Conservation (phyloP, 2,329 filamentous ascomycete genomes). For the Neurospora sp. region DNA sequence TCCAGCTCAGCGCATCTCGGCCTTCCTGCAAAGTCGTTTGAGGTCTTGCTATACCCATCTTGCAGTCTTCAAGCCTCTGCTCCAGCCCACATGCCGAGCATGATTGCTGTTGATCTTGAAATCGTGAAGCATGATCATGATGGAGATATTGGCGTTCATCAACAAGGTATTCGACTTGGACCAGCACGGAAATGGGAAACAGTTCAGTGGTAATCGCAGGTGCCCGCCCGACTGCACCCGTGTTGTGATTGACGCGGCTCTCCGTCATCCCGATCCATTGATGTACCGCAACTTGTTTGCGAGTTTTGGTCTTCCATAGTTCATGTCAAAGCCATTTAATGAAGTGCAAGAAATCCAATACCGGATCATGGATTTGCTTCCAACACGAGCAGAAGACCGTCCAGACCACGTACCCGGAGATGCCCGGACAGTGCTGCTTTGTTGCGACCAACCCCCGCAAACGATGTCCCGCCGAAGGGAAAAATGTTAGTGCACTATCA, state of each 20-base stretch:
- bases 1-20: rapidly evolving
- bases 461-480: background rate
- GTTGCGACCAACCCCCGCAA: background rate
- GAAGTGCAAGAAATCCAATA: background rate
- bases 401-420: background rate
- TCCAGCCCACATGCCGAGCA: background rate
- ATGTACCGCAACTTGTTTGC: background rate
- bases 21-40: rapidly evolving
- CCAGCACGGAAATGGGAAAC: background rate
- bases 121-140: background rate
- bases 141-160: background rate
- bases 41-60: background rate
- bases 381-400: background rate
- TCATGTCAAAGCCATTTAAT: no score
- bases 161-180: background rate
- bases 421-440: background rate
- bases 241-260: background rate
- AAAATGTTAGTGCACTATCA: background rate
- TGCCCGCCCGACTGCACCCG: background rate
- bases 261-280: background rate
- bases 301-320: background rate
- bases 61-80: background rate
- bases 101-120: background rate
- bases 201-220: background rate
- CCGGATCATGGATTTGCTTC: background rate